These are phyloP conservation scores for Cocos nucifera DNA, from an alignment of 176 grass and related monocot genomes.

Conservation along the genomic window DNA sequence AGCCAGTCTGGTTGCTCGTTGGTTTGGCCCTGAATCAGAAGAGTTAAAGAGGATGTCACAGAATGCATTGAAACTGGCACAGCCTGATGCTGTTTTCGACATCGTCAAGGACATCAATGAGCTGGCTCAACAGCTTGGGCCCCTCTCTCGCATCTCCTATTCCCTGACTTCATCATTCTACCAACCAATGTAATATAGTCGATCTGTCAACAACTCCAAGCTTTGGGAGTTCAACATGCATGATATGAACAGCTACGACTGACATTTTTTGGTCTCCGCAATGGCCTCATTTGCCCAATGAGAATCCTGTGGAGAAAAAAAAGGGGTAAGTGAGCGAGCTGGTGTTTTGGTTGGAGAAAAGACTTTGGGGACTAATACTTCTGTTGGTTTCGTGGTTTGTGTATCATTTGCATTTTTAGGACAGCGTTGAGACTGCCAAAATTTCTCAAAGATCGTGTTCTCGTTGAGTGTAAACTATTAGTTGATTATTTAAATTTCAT, in stretches of 20 bases:
- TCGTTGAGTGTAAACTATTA: too few species aligned
- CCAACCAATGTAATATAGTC: conserved; percentile 30
- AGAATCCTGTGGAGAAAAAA: conserved; percentile 7
- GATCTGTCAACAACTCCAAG: conserved; percentile 18
- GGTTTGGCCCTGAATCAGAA: conserved; percentile 65
- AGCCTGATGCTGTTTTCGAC: conserved; percentile 88
- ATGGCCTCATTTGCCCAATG: conserved; percentile 1
- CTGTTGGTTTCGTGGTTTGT: too few species aligned
- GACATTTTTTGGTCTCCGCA: not conserved
- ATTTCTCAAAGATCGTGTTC: too few species aligned
- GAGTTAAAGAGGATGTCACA: conserved; percentile 85
- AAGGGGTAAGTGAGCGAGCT: not conserved
- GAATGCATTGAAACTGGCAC: conserved; percentile 81
- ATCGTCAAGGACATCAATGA: conserved; percentile 85
- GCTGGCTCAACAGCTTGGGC: conserved; percentile 56
- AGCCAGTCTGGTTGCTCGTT: conserved; percentile 61
- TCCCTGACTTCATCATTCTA: conserved; percentile 69
- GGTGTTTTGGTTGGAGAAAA: not conserved
- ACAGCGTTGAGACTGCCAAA: too few species aligned
- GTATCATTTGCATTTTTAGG: too few species aligned
- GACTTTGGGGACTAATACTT: not conserved
- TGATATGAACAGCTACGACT: not conserved
- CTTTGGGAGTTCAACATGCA: not conserved
- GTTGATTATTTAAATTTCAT: too few species aligned
- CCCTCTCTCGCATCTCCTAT: conserved; percentile 64